Evolutionary conservation across 2,329 filamentous ascomycete species (phyloP).

Genomic region (Talaromyces sp.): DNA sequence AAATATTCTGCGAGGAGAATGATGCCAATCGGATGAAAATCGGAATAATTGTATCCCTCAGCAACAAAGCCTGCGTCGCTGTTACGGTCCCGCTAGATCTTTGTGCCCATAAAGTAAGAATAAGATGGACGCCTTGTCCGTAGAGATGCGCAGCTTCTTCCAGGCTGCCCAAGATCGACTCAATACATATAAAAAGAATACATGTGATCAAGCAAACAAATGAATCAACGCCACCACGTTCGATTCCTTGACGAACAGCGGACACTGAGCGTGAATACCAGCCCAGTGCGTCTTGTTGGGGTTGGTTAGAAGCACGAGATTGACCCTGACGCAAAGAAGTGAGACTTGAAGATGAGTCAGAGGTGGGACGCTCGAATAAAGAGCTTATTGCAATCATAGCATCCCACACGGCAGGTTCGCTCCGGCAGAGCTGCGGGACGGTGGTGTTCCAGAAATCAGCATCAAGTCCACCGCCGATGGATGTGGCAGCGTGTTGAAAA

Average conservation of each 20-base stretch:
- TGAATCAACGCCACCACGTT: constrained; percentile 24
- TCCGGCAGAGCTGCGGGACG: constrained; percentile 35
- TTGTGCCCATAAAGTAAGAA: constrained; percentile 22
- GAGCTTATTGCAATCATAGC: constrained; percentile 37
- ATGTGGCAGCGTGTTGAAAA: constrained; percentile 31
- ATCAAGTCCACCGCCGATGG: constrained; percentile 34
- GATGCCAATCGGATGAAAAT: constrained; percentile 30
- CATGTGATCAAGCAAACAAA: constrained; percentile 33
- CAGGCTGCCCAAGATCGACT: constrained; percentile 26
- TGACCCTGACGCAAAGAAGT: not conserved
- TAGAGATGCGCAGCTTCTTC: constrained; percentile 30
- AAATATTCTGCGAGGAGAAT: constrained; percentile 18
- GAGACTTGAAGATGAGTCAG: constrained; percentile 5
- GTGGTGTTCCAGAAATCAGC: constrained; percentile 35
- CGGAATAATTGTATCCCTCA: constrained; percentile 29
- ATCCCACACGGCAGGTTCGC: constrained; percentile 39
- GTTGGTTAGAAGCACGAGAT: constrained; percentile 10
- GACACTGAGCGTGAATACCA: constrained; percentile 35
- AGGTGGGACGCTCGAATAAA: constrained; percentile 28
- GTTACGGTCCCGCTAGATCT: constrained; percentile 18
- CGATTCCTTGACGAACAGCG: constrained; percentile 26
- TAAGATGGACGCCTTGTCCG: constrained; percentile 28
- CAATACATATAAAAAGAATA: constrained; percentile 35
- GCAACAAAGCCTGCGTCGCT: constrained; percentile 17
- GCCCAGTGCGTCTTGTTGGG: constrained; percentile 26